phyloP scores from a whole-genome alignment of 257 asterid genomes.

The Euphrasia confusa region DNA sequence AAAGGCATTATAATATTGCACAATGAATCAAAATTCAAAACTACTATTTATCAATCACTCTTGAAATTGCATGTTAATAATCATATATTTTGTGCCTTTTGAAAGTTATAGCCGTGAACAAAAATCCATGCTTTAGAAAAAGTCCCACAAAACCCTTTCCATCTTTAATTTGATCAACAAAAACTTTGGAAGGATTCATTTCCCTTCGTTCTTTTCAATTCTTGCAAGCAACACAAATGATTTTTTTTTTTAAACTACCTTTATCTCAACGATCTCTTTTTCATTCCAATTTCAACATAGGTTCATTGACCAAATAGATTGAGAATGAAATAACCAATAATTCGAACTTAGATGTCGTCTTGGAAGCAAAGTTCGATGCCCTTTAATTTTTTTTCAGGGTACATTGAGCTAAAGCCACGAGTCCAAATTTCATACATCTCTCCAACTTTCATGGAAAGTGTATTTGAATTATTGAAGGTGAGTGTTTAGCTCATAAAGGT shows the following conservation, averaged over 20 bases:
- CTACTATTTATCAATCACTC: no score
- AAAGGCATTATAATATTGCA: no score
- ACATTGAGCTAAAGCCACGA: slow-evolving; percentile 19
- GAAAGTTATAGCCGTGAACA: no score
- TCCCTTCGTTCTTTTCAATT: slow-evolving; percentile 23
- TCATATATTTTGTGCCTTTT: no score
- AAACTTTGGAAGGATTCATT: slow-evolving; percentile 8
- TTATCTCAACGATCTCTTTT: slow-evolving; percentile 9
- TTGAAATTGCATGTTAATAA: no score
- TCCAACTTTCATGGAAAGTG: slow-evolving; percentile 13
- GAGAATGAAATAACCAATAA: slow-evolving; percentile 16
- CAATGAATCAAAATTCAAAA: no score
- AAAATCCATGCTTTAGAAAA: not conserved
- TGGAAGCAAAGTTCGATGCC: slow-evolving; percentile 8
- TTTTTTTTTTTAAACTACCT: no score
- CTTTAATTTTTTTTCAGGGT: not conserved
- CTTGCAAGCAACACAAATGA: slow-evolving; percentile 5
- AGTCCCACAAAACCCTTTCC: slow-evolving; percentile 17
- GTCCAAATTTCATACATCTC: slow-evolving; percentile 23
- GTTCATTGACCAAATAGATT: slow-evolving; percentile 25
- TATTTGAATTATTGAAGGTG: slow-evolving; percentile 29
- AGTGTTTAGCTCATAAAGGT: slow-evolving; percentile 23
- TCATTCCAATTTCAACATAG: slow-evolving; percentile 9
- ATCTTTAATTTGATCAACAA: slow-evolving; percentile 3
- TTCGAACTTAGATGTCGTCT: slow-evolving; percentile 15